These are phyloP conservation scores for Medakamo hakoo DNA, from an alignment of 139 green algal species.

Conservation along the genomic window DNA sequence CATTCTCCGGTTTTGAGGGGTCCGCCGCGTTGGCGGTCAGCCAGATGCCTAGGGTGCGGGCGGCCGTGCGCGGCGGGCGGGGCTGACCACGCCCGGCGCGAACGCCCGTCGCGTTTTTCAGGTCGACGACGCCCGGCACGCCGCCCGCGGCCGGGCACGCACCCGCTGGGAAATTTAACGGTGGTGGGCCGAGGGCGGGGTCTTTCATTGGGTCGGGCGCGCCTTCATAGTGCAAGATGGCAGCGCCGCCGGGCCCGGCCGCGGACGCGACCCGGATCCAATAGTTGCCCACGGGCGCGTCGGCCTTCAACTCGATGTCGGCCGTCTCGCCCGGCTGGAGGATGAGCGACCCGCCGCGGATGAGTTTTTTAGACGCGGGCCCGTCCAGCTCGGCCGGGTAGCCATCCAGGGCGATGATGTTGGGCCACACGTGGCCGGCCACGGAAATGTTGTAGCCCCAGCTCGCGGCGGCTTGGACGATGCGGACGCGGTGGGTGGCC, in stretches of 20 bases:
- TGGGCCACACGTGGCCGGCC: background rate
- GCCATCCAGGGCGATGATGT: slow-evolving; percentile 7
- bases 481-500: slow-evolving; percentile 3
- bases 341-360: background rate
- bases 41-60: background rate
- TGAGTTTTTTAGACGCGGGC: too few relatives aligned
- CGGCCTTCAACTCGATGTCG: slow-evolving; percentile 5
- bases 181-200: background rate
- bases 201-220: slow-evolving; percentile 5
- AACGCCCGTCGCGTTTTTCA: background rate
- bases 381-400: background rate
- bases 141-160: background rate
- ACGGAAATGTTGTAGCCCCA: background rate
- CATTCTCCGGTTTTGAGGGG: background rate
- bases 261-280: slow-evolving; percentile 8
- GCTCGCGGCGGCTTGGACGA: slow-evolving; percentile 2
- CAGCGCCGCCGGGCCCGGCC: background rate
- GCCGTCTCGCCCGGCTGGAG: slow-evolving; percentile 5
- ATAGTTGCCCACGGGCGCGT: slow-evolving; percentile 9
- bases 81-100: background rate
- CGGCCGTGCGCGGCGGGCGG: background rate
- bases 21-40: background rate
- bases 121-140: background rate
- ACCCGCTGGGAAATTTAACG: background rate
- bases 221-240: slow-evolving; percentile 9